Evolutionary conservation across 805 yeast genomes (phyloP), one percentile per base, ranked within the genome.

Genomic region (Lipomyces mesembrius): DNA sequence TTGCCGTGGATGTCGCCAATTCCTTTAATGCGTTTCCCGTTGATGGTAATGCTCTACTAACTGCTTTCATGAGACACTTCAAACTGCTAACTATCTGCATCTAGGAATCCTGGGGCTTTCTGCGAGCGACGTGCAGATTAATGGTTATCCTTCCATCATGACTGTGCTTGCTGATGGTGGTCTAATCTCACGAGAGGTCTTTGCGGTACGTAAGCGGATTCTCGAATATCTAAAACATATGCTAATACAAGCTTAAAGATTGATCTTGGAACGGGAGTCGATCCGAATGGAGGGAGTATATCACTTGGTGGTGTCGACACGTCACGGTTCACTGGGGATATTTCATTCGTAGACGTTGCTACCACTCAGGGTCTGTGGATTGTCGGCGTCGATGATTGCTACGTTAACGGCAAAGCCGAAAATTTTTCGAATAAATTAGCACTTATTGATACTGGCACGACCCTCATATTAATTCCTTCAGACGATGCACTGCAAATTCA

Each of bases 361-460:
- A 29, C 59, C 71, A 84, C 22, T 59, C 82, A 54, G 62, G 72
- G 37, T 75, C 79, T 69, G 66, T 88, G 92, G 92, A 77, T 85
- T 60, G 76, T 87, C 17, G 74, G 74, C 34, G 76, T 86, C 22
- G 79, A 79, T 14, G 71, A 74, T 20, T 76, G 82, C 29, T 77
- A 67, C 37, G 76, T 85, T 11, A 78, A 80, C 64, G 77, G 76
- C 12, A 72, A 69, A 67, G 73, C 39, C 6, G 60, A 51, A 53
- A 68, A 37, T 52, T 74, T 49, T 56, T 67, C 27, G 8, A 67
- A 64, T 34, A 66, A 57, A 32, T 20, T 39, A 2, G 87, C 86
- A 6, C 80, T 87, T 35, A 78, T 88, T 25, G 92, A 88, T 74
- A 84, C 89, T 6, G 92, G 91, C 27, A 87, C 91, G 2, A 87